Evolutionary conservation across 257 asterid species (phyloP), one percentile per base, ranked within the genome.

Genomic region (Henckelia pumila): DNA sequence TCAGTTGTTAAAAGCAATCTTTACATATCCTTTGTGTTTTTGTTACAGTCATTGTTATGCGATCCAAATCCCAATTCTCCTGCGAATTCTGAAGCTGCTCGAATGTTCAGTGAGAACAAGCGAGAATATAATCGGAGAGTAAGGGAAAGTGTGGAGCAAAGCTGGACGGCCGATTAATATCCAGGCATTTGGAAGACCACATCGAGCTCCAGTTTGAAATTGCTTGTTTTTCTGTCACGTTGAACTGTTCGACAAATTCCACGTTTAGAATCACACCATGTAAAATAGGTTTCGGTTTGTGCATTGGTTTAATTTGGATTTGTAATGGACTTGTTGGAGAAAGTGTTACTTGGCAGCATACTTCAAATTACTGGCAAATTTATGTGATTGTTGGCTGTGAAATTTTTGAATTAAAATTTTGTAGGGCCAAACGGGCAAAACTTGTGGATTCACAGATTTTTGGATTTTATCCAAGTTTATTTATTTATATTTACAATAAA

Each of bases 41-140:
- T 68, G 30, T 68, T 77, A 75, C 82, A 89, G 96, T 89, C 96
- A 17, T 76, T 87, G 79, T 75, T 90, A 72, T 90, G 97, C 52
- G 97, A 90, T 67, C 97, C 97, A 7, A 90, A 90, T 66, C 95
- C 97, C 0, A 90, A 90, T 80, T 88, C 95, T 37, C 95, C 97
- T 0, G 95, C 95, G 23, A 90, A 90, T 71, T 88, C 95, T 13
- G 95, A 88, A 80, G 97, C 95, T 33, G 97, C 97, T 60, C 86
- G 95, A 58, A 49, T 90, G 87, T 90, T 47, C 53, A 47, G 53
- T 47, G 53, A 47, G 53, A 47, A 5, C 53, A 47, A 47, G 20
- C 53, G 53, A 47, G 53, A 47, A 5, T 47, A 47, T 16, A 47
- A 47, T 47, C 19, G 20, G 19, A 16, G 53, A 47, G 53, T 47